Conservation (phyloP, 2,329 filamentous ascomycete genomes). For the Penicillium sp. region DNA sequence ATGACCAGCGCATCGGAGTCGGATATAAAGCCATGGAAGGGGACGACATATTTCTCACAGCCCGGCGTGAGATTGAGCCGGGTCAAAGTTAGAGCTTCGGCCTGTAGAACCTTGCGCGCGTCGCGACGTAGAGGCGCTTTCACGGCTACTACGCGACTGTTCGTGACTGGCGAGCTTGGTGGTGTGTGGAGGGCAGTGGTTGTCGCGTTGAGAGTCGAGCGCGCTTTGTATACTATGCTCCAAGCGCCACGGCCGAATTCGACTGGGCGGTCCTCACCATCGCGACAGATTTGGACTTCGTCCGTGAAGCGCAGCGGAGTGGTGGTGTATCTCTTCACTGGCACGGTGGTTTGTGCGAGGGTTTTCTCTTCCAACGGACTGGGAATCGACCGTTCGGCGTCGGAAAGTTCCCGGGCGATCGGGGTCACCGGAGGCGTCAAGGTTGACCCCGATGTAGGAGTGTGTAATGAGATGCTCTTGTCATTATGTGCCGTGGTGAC, state of each 20-base stretch:
- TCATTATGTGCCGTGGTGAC: slow-evolving; percentile 30
- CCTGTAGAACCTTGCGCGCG: slow-evolving; percentile 44
- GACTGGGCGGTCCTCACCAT: slow-evolving; percentile 33
- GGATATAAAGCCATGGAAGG: slow-evolving; percentile 50
- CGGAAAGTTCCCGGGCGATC: slow-evolving; percentile 27
- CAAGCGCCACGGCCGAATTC: slow-evolving; percentile 52
- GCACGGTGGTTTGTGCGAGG: slow-evolving; percentile 3
- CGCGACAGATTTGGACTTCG: slow-evolving; percentile 39
- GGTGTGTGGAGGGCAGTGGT: slow-evolving; percentile 31
- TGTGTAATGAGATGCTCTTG: slow-evolving; percentile 15
- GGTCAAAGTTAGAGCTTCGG: slow-evolving; percentile 49
- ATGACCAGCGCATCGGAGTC: slow-evolving; percentile 48
- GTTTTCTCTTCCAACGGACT: slow-evolving; percentile 12
- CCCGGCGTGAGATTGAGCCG: slow-evolving; percentile 40
- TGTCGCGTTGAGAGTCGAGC: slow-evolving; percentile 22
- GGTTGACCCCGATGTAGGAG: slow-evolving; percentile 18
- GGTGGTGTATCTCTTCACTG: slow-evolving; percentile 10
- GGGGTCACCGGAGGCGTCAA: slow-evolving; percentile 44
- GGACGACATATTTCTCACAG: slow-evolving; percentile 45
- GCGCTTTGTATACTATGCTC: slow-evolving; percentile 53
- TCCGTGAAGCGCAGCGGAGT: slow-evolving; percentile 37
- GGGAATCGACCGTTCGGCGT: slow-evolving; percentile 12
- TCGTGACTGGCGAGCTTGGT: slow-evolving; percentile 42
- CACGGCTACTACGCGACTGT: slow-evolving; percentile 46
- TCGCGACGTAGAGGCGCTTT: slow-evolving; percentile 50